Conservation (phyloP, 2,329 filamentous ascomycete genomes). For the Fusarium coicis region DNA sequence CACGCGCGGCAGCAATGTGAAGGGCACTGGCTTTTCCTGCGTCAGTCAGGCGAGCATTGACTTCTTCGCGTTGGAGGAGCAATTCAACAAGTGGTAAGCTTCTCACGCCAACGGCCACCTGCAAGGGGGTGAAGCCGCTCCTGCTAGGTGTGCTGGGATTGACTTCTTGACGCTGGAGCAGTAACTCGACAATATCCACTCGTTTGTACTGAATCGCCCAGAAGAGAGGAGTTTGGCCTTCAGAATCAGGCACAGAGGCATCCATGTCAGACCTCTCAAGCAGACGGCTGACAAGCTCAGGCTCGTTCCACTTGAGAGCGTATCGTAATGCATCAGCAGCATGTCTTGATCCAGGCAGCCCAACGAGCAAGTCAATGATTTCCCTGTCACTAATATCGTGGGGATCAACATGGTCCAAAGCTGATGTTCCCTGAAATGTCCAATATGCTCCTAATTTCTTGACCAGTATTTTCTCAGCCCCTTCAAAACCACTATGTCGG, state of each 20-base stretch:
- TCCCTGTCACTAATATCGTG: neutral
- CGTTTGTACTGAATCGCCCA: neutral
- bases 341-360: neutral
- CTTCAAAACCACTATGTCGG: neutral
- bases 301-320: neutral
- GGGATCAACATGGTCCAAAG: slow-evolving; percentile 2
- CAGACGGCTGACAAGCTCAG: neutral
- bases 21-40: neutral
- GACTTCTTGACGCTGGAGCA: neutral
- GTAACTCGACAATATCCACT: neutral
- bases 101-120: neutral
- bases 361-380: slow-evolving; percentile 3
- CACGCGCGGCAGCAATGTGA: neutral
- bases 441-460: slow-evolving; percentile 18
- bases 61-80: slow-evolving; percentile 7
- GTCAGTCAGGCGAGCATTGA: neutral
- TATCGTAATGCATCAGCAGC: neutral
- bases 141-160: neutral
- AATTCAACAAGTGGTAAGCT: neutral
- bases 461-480: slow-evolving; percentile 8
- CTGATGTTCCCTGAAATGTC: neutral
- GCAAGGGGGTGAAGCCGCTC: neutral
- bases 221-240: slow-evolving; percentile 2
- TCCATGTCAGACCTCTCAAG: slow-evolving; percentile 12
- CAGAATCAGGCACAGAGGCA: neutral